These are phyloP conservation scores for Malania oleifera DNA, from an alignment of 164 flowering plant species.

Conservation along the genomic window DNA sequence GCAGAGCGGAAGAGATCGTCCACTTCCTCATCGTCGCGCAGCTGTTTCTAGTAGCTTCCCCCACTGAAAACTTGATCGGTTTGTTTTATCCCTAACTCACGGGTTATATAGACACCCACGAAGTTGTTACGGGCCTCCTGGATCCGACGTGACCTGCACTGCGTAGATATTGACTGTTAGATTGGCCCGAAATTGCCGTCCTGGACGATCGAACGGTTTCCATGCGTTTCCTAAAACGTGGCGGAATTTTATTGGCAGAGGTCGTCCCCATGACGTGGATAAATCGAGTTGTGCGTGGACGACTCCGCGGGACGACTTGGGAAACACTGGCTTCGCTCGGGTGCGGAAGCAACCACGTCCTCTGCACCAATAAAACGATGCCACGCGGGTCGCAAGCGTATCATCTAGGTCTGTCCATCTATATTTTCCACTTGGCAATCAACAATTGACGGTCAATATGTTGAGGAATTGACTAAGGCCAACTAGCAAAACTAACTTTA, in stretches of 20 bases:
- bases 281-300: not conserved
- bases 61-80: conserved; percentile 1
- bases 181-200: conserved; percentile 19
- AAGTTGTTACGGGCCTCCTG: no score
- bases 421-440: not conserved
- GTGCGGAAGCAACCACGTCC: not conserved
- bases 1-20: conserved; percentile 65
- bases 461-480: no score
- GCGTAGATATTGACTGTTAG: not conserved
- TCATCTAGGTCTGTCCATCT: not conserved
- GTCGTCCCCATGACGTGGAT: conserved; percentile 37
- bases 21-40: conserved; percentile 66
- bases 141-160: not conserved
- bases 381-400: not conserved
- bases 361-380: not conserved
- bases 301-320: conserved; percentile 20
- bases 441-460: not conserved
- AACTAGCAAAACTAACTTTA: no score
- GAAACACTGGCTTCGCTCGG: not conserved
- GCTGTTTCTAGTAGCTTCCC: conserved; percentile 20
- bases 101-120: no score
- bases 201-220: conserved; percentile 46
- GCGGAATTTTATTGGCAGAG: conserved; percentile 18
- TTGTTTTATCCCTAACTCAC: no score
- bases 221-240: conserved; percentile 13